Evolutionary conservation across 2,329 filamentous ascomycete genomes (phyloP).

Genomic region (Colletotrichum salicis): DNA sequence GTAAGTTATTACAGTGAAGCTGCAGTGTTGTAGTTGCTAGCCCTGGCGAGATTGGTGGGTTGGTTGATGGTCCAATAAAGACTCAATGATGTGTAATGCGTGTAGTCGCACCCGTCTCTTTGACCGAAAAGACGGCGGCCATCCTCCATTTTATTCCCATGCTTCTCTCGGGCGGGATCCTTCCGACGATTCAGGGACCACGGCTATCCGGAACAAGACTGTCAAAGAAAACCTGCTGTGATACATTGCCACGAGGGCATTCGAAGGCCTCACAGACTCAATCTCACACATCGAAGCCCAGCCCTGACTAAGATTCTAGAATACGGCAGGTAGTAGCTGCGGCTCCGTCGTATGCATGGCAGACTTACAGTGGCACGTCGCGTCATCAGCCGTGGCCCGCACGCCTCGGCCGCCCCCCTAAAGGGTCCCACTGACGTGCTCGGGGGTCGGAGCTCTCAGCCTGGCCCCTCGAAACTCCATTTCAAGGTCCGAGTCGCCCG

Average conservation of each 20-base stretch:
- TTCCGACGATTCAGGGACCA: not conserved
- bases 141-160: constrained; percentile 7
- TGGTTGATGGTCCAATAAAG: constrained; percentile 8
- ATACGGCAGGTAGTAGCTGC: not conserved
- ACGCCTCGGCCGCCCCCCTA: constrained; percentile 3
- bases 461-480: constrained; percentile 9
- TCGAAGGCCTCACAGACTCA: not conserved
- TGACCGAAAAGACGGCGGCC: not conserved
- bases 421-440: constrained; percentile 26
- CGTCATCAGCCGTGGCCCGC: constrained; percentile 7
- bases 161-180: not conserved
- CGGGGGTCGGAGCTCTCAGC: constrained; percentile 9
- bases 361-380: not conserved
- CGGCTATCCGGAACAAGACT: not conserved
- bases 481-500: constrained; percentile 26
- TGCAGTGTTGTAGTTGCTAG: not conserved
- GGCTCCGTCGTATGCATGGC: not conserved
- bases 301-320: not conserved
- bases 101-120: not conserved
- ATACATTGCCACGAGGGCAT: not conserved
- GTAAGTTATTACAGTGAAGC: not conserved
- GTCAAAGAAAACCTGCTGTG: not conserved
- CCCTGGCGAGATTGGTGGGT: not conserved
- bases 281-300: not conserved
- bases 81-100: constrained; percentile 4